These are phyloP conservation scores for Pseudonitzschia delicatissima DNA, from an alignment of 108 stramenopile genomes.

Conservation along the genomic window DNA sequence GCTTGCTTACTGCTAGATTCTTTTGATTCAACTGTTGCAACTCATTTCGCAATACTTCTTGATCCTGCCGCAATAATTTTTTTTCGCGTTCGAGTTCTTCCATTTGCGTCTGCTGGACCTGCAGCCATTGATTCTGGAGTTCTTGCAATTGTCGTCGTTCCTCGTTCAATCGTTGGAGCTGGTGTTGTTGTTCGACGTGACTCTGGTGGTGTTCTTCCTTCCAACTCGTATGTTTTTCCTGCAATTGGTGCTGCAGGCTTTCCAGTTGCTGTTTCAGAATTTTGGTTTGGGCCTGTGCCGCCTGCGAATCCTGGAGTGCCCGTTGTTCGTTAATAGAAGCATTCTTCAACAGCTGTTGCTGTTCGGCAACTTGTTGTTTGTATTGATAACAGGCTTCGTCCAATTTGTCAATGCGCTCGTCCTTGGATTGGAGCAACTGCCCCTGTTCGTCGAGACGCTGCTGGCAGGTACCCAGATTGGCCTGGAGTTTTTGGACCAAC, in stretches of 20 bases:
- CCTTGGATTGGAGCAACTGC: conserved; percentile 17
- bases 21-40: background rate
- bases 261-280: conserved; percentile 16
- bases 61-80: conserved; percentile 15
- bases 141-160: conserved; percentile 30
- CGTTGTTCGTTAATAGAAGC: background rate
- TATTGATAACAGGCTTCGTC: conserved; percentile 9
- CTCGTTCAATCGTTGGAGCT: conserved; percentile 11
- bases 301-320: conserved; percentile 20
- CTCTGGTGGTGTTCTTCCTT: conserved; percentile 18
- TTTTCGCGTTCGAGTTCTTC: conserved; percentile 29
- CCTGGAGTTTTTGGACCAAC: conserved; percentile 26
- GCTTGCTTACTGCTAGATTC: background rate
- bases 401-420: conserved; percentile 5
- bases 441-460: conserved; percentile 38
- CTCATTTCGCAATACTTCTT: conserved; percentile 8
- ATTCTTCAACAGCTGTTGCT: conserved; percentile 9
- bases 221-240: conserved; percentile 13
- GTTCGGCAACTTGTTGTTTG: conserved; percentile 13
- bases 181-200: conserved; percentile 23
- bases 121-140: conserved; percentile 31
- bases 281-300: conserved; percentile 19
- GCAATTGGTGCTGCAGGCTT: conserved; percentile 11
- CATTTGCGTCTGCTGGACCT: conserved; percentile 32
- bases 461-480: conserved; percentile 22